A percentile compares a stretch with the other conserved stretches of the same genome.
phyloP scores from a whole-genome alignment of 1,284 basidiomycete species.

The Rhizoctonia solani region DNA sequence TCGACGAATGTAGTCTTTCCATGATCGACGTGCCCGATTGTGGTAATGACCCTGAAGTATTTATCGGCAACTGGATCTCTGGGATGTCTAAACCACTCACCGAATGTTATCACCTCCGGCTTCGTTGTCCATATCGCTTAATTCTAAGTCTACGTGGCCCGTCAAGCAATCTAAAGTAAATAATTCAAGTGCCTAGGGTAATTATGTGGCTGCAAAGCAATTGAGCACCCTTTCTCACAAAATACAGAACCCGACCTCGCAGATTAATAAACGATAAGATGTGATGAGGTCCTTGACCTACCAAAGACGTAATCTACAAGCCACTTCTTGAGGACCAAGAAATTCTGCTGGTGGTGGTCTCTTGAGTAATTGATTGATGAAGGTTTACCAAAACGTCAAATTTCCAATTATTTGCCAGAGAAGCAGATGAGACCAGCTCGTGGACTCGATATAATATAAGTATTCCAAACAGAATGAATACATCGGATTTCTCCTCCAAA shows the following conservation, averaged over 20 bases:
- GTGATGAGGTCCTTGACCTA: background rate
- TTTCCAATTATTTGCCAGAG: conserved; percentile 18
- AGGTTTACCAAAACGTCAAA: conserved; percentile 22
- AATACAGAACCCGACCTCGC: too few relatives aligned
- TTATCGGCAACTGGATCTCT: background rate
- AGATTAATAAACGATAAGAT: too few relatives aligned
- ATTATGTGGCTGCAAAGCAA: too few relatives aligned
- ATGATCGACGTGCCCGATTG: conserved; percentile 85
- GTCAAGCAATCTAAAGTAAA: background rate
- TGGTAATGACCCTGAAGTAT: conserved; percentile 56
- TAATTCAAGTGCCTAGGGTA: background rate
- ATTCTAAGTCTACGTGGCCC: background rate
- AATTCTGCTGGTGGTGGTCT: conserved; percentile 13
- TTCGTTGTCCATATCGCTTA: background rate
- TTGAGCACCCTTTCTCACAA: too few relatives aligned
- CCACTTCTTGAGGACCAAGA: background rate
- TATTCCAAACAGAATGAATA: too few relatives aligned
- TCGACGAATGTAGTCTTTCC: conserved; percentile 97
- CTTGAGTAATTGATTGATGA: conserved; percentile 26
- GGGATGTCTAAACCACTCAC: background rate
- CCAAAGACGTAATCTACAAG: background rate
- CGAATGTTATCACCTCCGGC: conserved; percentile 17
- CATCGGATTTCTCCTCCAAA: too few relatives aligned
- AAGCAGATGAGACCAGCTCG: too few relatives aligned
- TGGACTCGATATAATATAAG: too few relatives aligned